Evolutionary conservation across 2,329 filamentous ascomycete species (phyloP).

Genomic region (Aspergillus oerlinghausenensis): DNA sequence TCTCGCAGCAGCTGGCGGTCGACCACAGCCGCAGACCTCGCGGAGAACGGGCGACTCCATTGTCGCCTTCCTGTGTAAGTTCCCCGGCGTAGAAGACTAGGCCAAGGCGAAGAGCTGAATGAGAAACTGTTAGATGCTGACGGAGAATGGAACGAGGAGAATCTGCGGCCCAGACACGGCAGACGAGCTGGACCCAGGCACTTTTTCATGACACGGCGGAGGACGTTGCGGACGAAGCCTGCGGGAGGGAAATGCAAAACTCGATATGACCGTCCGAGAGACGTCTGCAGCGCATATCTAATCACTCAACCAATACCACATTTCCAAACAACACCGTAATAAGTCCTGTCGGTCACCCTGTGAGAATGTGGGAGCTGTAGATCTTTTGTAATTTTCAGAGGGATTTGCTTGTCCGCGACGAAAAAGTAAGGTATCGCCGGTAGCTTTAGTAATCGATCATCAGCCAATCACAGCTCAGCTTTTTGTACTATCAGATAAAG

Average conservation of each 20-base stretch:
- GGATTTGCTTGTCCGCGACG: neutral
- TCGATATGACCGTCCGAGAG: conserved; percentile 20
- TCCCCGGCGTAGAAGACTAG: conserved; percentile 4
- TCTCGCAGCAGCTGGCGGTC: conserved; percentile 17
- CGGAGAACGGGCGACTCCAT: conserved; percentile 21
- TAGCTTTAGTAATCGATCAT: neutral
- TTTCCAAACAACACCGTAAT: neutral
- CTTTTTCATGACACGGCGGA: conserved; percentile 40
- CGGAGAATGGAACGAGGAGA: conserved; percentile 14
- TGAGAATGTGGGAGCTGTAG: neutral
- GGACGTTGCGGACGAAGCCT: conserved; percentile 20
- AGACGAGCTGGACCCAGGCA: conserved; percentile 34
- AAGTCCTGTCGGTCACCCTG: neutral
- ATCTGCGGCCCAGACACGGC: conserved; percentile 29
- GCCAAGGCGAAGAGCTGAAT: conserved; percentile 6
- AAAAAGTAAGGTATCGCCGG: neutral
- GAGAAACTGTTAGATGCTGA: conserved; percentile 4
- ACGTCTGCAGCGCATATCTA: conserved; percentile 26
- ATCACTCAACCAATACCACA: conserved; percentile 14
- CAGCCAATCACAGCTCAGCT: neutral
- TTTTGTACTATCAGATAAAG: neutral
- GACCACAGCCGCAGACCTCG: conserved; percentile 11
- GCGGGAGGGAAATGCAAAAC: conserved; percentile 24
- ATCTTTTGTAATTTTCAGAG: neutral
- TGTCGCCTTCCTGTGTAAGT: conserved; percentile 9